Percentiles rank a stretch among this genome's conserved stretches.
Conservation (phyloP, 2,329 filamentous ascomycete genomes). For the Microcyclospora tardicrescens region DNA sequence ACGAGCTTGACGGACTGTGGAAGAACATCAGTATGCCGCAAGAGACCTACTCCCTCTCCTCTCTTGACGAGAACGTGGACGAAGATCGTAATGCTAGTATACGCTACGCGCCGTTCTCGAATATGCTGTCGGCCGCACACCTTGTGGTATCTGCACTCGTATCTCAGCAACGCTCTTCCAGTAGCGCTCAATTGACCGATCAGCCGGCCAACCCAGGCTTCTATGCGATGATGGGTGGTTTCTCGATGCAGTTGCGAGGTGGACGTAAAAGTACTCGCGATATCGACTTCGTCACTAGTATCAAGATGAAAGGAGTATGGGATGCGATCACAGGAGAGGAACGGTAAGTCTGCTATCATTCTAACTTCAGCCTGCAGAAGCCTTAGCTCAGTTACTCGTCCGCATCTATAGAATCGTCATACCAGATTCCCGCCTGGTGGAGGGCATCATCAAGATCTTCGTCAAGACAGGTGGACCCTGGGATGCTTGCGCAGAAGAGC, state of each 20-base stretch:
- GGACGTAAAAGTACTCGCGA: conserved; percentile 4
- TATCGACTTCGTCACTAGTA: conserved; percentile 3
- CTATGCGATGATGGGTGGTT: neutral
- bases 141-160: no score
- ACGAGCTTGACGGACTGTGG: no score
- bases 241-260: conserved; percentile 4
- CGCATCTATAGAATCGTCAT: neutral
- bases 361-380: no score
- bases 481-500: conserved; percentile 2
- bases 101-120: no score
- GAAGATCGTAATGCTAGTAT: no score
- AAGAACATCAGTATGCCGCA: neutral
- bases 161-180: no score
- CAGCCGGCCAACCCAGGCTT: no score
- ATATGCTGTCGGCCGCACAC: no score
- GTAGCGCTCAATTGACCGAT: no score
- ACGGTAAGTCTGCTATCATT: conserved; percentile 1
- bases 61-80: no score
- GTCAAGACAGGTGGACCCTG: conserved; percentile 3
- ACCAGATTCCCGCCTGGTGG: conserved; percentile 3
- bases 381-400: no score
- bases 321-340: conserved; percentile 1
- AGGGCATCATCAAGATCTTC: conserved; percentile 4
- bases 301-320: conserved; percentile 6
- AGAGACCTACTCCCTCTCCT: no score